These are phyloP conservation scores for Rosellinia necatrix DNA, from an alignment of 2,329 filamentous ascomycete species.

Conservation along the genomic window DNA sequence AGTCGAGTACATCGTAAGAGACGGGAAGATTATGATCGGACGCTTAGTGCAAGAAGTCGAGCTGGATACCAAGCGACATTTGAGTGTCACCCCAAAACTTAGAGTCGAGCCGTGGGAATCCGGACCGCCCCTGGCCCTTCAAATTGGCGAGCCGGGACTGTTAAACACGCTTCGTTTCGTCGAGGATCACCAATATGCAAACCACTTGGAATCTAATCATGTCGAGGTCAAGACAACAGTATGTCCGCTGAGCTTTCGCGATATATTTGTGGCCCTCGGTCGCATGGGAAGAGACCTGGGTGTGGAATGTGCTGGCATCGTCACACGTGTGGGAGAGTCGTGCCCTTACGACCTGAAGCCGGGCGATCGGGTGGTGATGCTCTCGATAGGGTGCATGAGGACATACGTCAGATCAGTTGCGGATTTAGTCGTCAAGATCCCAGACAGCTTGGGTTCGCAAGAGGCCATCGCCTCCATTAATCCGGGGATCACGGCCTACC, in stretches of 20 bases:
- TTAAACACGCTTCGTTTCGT: background rate
- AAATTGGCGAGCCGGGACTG: background rate
- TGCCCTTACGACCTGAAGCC: background rate
- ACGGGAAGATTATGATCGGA: no score
- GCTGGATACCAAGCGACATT: no score
- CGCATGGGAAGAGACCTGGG: constrained; percentile 5
- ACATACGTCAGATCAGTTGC: background rate
- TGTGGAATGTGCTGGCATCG: constrained; percentile 6
- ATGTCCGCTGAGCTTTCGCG: constrained; percentile 13
- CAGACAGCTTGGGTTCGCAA: background rate
- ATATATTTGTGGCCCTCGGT: constrained; percentile 12
- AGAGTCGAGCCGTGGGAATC: no score
- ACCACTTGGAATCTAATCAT: constrained; percentile 14
- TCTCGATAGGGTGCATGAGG: background rate
- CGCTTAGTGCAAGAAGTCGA: no score
- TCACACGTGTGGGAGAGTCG: background rate
- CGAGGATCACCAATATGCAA: background rate
- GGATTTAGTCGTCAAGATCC: background rate
- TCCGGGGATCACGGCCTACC: constrained; percentile 1
- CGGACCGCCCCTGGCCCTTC: no score
- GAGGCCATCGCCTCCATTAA: background rate
- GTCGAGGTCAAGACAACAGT: constrained; percentile 25
- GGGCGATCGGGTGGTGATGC: background rate
- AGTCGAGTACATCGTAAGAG: no score
- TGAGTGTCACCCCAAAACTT: no score